These are phyloP conservation scores for Xylaria sp. DNA, from an alignment of 2,329 filamentous ascomycete genomes.

Conservation along the genomic window DNA sequence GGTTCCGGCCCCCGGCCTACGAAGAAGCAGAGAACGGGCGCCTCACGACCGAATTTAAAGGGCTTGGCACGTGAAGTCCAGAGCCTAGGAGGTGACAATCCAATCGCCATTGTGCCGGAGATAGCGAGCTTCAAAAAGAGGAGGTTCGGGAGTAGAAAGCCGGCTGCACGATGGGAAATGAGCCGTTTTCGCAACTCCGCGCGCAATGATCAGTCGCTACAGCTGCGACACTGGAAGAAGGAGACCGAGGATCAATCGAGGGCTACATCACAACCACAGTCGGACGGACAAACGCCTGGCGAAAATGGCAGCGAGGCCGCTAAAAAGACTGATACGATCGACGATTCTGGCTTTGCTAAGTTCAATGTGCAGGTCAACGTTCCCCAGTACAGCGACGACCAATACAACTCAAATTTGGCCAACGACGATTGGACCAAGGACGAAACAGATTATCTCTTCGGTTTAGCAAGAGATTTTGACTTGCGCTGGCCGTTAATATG, in stretches of 20 bases:
- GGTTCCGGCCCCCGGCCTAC: conserved; percentile 59
- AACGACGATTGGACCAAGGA: conserved; percentile 84
- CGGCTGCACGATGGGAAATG: conserved; percentile 68
- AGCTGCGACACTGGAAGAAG: conserved; percentile 81
- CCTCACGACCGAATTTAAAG: conserved; percentile 65
- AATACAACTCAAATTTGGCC: conserved; percentile 78
- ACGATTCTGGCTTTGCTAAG: conserved; percentile 76
- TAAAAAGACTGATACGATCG: conserved; percentile 47
- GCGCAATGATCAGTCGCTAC: conserved; percentile 68
- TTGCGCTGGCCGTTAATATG: conserved; percentile 90
- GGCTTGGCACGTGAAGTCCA: conserved; percentile 70
- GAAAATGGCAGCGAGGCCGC: conserved; percentile 46
- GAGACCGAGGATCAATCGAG: conserved; percentile 54
- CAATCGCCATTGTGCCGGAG: conserved; percentile 69
- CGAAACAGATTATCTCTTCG: conserved; percentile 91
- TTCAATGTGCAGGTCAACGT: conserved; percentile 83
- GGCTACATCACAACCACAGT: conserved; percentile 30
- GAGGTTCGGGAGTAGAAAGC: conserved; percentile 59
- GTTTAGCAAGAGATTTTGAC: conserved; percentile 76
- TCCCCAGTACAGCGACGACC: conserved; percentile 83
- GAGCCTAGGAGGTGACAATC: conserved; percentile 68
- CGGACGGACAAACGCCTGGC: conserved; percentile 33
- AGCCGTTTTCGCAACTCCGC: conserved; percentile 78
- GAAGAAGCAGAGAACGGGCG: conserved; percentile 76
- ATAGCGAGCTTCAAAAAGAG: conserved; percentile 64